Percentiles rank a stretch among this genome's conserved stretches.
These are phyloP conservation scores for Chlamydomonas sphaeroides DNA, from an alignment of 139 green algal genomes.

Conservation along the genomic window DNA sequence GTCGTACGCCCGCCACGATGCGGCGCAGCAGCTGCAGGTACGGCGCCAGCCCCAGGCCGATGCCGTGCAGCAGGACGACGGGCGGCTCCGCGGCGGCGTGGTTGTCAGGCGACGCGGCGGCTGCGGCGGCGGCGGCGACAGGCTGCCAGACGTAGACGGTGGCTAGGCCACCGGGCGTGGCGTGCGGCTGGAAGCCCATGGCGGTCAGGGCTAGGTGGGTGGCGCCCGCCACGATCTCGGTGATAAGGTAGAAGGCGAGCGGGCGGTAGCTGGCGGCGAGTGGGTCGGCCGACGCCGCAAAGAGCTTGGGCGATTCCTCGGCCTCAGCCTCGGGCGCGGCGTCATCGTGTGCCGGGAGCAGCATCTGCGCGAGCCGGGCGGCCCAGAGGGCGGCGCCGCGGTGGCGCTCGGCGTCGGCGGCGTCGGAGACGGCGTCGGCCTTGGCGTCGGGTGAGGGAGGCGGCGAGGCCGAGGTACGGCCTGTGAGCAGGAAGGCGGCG, in stretches of 20 bases:
- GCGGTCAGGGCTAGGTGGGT: constrained; percentile 13
- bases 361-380: constrained; percentile 5
- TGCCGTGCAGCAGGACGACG: constrained; percentile 68
- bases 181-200: constrained; percentile 3
- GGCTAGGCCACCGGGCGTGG: background rate
- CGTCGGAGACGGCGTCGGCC: too few species aligned
- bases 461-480: too few species aligned
- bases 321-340: too few species aligned
- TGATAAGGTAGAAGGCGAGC: constrained; percentile 63
- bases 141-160: background rate
- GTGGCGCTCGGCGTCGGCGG: background rate
- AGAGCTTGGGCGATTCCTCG: background rate
- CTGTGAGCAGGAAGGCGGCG: constrained; percentile 5
- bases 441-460: too few species aligned
- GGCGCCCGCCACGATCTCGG: constrained; percentile 34
- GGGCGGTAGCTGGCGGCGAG: constrained; percentile 56
- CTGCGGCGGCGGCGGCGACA: background rate
- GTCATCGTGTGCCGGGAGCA: background rate
- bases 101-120: background rate
- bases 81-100: background rate
- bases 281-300: constrained; percentile 23
- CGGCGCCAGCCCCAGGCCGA: constrained; percentile 62
- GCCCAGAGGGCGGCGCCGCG: background rate
- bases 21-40: constrained; percentile 58
- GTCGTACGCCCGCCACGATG: constrained; percentile 17